These are phyloP conservation scores for Alopecurus myosuroides DNA, from an alignment of 176 grass and related monocot genomes.

Conservation along the genomic window DNA sequence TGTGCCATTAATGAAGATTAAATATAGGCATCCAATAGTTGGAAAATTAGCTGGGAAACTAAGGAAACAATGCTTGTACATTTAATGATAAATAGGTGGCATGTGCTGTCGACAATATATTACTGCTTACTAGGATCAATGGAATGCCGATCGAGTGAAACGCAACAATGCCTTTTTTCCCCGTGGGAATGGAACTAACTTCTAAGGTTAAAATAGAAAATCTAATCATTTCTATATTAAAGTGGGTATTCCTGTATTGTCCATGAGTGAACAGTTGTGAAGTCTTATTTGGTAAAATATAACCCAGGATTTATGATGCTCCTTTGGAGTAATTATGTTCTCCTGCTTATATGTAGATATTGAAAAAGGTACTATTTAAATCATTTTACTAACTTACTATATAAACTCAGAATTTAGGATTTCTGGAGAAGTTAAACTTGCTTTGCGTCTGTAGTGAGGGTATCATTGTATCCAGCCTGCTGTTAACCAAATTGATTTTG, in stretches of 20 bases:
- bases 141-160: background rate
- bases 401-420: background rate
- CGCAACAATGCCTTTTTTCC: background rate
- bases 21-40: background rate
- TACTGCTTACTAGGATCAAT: background rate
- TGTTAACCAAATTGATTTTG: background rate
- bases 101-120: background rate
- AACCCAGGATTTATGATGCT: background rate
- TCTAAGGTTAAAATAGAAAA: background rate
- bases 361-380: background rate
- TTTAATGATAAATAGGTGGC: background rate
- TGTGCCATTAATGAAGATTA: background rate
- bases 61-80: background rate
- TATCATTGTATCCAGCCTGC: background rate
- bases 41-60: background rate
- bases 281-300: conserved; percentile 2
- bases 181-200: background rate
- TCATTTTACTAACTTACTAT: background rate
- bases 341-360: conserved; percentile 10
- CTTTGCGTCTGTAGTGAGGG: background rate
- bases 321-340: conserved; percentile 3
- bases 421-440: background rate
- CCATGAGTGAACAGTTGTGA: background rate
- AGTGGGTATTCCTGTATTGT: background rate
- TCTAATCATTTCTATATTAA: background rate